Conservation (phyloP, 495 filamentous ascomycete species). For the Hypoxylon fragiforme region DNA sequence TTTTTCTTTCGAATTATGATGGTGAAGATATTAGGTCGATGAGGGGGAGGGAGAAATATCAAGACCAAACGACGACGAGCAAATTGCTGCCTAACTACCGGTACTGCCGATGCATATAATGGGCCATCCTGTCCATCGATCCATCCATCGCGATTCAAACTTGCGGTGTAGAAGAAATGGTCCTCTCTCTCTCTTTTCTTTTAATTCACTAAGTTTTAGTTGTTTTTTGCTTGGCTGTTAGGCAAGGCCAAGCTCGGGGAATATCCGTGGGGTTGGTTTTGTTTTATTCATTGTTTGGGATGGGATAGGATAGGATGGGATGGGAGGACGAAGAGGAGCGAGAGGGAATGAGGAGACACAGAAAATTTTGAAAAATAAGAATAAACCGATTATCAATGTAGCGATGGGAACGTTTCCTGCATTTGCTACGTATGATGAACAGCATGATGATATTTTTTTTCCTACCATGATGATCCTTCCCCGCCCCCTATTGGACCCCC, state of each 20-base stretch:
- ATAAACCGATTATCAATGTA: not conserved
- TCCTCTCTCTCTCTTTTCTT: too few relatives aligned
- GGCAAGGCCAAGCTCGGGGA: slow-evolving; percentile 27
- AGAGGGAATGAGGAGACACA: not conserved
- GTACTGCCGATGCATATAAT: slow-evolving; percentile 20
- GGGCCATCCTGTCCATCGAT: too few relatives aligned
- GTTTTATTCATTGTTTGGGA: too few relatives aligned
- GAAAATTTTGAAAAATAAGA: not conserved
- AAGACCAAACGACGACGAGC: slow-evolving; percentile 14
- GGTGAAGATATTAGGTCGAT: not conserved
- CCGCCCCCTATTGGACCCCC: too few relatives aligned
- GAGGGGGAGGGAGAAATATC: not conserved
- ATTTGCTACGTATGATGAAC: not conserved
- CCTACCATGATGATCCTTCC: too few relatives aligned
- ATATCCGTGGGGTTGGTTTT: slow-evolving; percentile 29
- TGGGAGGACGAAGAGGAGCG: slow-evolving; percentile 4
- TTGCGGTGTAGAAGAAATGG: slow-evolving; percentile 32
- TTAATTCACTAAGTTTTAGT: too few relatives aligned
- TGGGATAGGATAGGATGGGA: too few relatives aligned
- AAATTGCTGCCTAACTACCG: slow-evolving; percentile 33
- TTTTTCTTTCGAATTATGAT: too few relatives aligned
- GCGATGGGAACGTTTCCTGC: not conserved
- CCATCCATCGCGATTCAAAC: slow-evolving; percentile 30
- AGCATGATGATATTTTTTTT: too few relatives aligned
- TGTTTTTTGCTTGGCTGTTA: not conserved